Evolutionary conservation across 1,284 basidiomycete species (phyloP).

Genomic region (Pseudozyma sp.): DNA sequence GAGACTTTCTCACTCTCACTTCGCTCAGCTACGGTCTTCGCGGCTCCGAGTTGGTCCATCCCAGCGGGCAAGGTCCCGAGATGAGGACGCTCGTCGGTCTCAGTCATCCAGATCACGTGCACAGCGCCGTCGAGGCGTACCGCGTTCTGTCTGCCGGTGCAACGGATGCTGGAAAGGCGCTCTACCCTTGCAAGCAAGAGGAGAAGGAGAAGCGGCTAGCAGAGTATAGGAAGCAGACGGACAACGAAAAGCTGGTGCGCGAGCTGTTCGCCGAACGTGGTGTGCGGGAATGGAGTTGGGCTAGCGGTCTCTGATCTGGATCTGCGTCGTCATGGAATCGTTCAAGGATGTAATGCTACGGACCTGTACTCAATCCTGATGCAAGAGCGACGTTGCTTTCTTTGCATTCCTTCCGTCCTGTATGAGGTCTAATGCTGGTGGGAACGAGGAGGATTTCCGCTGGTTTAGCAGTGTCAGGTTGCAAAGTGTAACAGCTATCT

Average conservation of each 20-base stretch:
- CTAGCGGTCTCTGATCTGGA: slow-evolving; percentile 32
- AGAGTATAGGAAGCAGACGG: slow-evolving; percentile 28
- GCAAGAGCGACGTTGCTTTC: too few relatives aligned
- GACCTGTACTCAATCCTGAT: too few relatives aligned
- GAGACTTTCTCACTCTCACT: slow-evolving; percentile 49
- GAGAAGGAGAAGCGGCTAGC: slow-evolving; percentile 4
- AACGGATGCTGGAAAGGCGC: slow-evolving; percentile 7
- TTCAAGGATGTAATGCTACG: too few relatives aligned
- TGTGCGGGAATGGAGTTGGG: slow-evolving; percentile 52
- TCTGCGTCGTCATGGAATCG: too few relatives aligned
- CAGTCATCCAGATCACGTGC: slow-evolving; percentile 65
- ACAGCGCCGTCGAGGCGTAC: slow-evolving; percentile 58
- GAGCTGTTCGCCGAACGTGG: slow-evolving; percentile 28
- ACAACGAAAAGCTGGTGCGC: slow-evolving; percentile 25
- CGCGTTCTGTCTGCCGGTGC: slow-evolving; percentile 47
- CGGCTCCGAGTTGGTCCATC: slow-evolving; percentile 37
- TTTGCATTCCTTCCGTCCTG: too few relatives aligned
- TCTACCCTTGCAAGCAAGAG: slow-evolving; percentile 4
- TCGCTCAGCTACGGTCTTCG: slow-evolving; percentile 62
- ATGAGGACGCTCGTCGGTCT: slow-evolving; percentile 64
- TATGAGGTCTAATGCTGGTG: too few relatives aligned
- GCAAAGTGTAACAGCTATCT: too few relatives aligned
- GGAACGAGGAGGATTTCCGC: too few relatives aligned
- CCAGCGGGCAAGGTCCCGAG: slow-evolving; percentile 16
- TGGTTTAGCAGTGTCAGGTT: too few relatives aligned